Conservation (phyloP, 768 basidiomycete genomes). For the Tricholoma matsutake region DNA sequence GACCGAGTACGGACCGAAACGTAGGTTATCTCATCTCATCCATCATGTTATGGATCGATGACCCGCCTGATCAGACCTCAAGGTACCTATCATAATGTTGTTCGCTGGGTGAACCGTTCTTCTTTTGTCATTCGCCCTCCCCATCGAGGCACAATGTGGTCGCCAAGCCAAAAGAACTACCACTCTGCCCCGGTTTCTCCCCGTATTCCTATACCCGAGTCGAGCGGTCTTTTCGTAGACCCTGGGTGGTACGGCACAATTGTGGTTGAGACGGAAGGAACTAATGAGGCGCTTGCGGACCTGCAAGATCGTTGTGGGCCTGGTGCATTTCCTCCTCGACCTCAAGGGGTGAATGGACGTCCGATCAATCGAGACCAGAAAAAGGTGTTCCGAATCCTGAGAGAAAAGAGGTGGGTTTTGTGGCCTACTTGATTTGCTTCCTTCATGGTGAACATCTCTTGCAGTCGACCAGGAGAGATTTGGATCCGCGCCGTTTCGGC, state of each 20-base stretch:
- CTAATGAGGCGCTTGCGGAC: conserved; percentile 80
- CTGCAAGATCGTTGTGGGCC: conserved; percentile 71
- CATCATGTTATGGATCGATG: conserved; percentile 8
- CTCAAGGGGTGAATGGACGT: conserved; percentile 35
- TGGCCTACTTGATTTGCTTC: conserved; percentile 8
- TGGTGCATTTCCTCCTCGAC: conserved; percentile 62
- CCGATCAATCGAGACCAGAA: conserved; percentile 38
- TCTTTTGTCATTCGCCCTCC: conserved; percentile 65
- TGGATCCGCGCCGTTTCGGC: conserved; percentile 66
- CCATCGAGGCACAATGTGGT: conserved; percentile 28
- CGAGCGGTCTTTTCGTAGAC: conserved; percentile 56
- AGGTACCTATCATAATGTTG: conserved; percentile 74
- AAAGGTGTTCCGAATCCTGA: conserved; percentile 65
- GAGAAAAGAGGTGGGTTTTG: conserved; percentile 68
- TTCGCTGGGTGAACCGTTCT: conserved; percentile 83
- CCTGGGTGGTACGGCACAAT: conserved; percentile 82
- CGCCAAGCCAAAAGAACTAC: conserved; percentile 23
- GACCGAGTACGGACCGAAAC: conserved; percentile 78
- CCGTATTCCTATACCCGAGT: conserved; percentile 53
- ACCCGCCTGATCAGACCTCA: conserved; percentile 55
- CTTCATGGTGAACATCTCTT: conserved; percentile 6
- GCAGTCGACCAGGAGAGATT: conserved; percentile 70
- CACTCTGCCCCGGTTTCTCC: conserved; percentile 22
- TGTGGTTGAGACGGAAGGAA: conserved; percentile 83
- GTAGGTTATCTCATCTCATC: conserved; percentile 43